phyloP scores from a whole-genome alignment of 2,329 filamentous ascomycete species.

The Verticillium alfalfae region DNA sequence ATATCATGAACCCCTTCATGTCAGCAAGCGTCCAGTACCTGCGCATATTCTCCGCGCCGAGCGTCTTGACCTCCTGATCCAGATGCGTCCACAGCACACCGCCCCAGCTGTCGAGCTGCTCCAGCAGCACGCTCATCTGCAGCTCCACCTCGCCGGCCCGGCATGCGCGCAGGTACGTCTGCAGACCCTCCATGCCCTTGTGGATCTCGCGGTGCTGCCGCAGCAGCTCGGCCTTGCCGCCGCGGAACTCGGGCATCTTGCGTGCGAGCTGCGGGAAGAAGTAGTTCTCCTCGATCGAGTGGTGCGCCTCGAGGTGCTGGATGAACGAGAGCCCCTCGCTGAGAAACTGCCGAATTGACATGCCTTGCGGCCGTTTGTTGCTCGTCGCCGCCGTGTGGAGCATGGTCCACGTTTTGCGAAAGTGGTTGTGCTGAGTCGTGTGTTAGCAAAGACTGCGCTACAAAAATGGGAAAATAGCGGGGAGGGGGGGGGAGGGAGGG shows the following conservation, averaged over 20 bases:
- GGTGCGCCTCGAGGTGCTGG: conserved; percentile 67
- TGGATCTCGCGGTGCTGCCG: conserved; percentile 78
- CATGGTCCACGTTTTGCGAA: conserved; percentile 67
- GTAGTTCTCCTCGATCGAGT: conserved; percentile 75
- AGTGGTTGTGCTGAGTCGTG: conserved; percentile 62
- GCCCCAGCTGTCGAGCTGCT: conserved; percentile 72
- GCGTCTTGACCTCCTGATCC: conserved; percentile 73
- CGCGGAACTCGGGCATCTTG: conserved; percentile 72
- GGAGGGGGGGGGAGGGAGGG: too few species aligned
- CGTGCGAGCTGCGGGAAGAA: conserved; percentile 73
- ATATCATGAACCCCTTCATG: conserved; percentile 67
- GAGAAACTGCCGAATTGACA: conserved; percentile 67
- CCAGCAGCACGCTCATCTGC: conserved; percentile 54
- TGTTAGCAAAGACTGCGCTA: conserved; percentile 6
- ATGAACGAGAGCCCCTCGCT: conserved; percentile 63
- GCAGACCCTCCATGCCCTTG: conserved; percentile 62
- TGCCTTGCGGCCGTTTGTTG: conserved; percentile 52
- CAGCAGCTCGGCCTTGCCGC: conserved; percentile 51
- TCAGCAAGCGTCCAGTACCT: conserved; percentile 75
- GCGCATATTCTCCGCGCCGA: conserved; percentile 84
- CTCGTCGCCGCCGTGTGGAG: conserved; percentile 61
- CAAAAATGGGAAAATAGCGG: too few species aligned
- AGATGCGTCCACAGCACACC: conserved; percentile 76
- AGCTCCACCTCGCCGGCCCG: conserved; percentile 56
- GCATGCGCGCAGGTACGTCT: conserved; percentile 60